Evolutionary conservation across 106 monocot genomes (phyloP).

Genomic region (Chionographis japonica): DNA sequence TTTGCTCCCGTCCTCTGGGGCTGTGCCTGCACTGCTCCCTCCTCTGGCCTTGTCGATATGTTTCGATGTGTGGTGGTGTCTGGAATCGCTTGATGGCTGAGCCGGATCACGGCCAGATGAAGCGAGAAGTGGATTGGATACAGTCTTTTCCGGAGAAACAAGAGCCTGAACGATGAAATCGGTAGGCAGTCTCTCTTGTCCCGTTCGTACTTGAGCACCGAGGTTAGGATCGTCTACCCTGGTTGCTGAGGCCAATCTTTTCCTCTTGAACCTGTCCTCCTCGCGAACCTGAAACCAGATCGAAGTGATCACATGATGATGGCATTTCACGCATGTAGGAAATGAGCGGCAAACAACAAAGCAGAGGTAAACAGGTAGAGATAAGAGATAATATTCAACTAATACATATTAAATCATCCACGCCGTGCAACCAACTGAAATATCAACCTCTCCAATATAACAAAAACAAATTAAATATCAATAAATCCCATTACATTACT

Average conservation of each 20-base stretch:
- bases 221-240: conserved; percentile 18
- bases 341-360: background rate
- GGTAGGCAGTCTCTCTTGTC: conserved; percentile 20
- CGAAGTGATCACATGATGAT: background rate
- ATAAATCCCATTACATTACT: no score
- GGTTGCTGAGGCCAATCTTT: conserved; percentile 25
- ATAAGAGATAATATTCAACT: no score
- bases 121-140: conserved; percentile 12
- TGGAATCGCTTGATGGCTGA: conserved; percentile 20
- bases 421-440: no score
- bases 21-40: background rate
- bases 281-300: conserved; percentile 38
- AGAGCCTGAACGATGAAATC: conserved; percentile 12
- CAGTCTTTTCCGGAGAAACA: conserved; percentile 17
- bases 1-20: conserved; percentile 22
- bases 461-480: no score
- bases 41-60: conserved; percentile 26
- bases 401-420: no score
- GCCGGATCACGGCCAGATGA: conserved; percentile 23
- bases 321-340: background rate
- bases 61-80: conserved; percentile 18
- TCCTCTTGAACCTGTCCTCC: conserved; percentile 77
- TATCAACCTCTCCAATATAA: no score
- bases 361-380: background rate
- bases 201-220: conserved; percentile 16